Evolutionary conservation across 257 asterid genomes (phyloP).

Genomic region (Cruciata laevipes): DNA sequence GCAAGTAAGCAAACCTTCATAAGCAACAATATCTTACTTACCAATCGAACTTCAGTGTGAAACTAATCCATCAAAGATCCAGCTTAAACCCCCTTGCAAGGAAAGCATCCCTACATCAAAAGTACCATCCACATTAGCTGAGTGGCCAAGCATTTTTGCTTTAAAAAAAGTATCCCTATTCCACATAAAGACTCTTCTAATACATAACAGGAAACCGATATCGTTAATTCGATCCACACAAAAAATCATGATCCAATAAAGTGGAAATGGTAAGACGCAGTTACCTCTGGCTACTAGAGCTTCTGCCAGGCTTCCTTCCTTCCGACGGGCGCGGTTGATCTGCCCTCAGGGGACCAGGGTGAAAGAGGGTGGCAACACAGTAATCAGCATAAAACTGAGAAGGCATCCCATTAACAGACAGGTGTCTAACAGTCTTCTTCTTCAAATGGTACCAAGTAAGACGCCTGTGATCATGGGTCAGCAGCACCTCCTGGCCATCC

Average conservation of each 20-base stretch:
- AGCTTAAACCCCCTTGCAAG: too few relatives aligned
- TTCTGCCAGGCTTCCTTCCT: slow-evolving; percentile 17
- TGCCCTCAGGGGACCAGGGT: slow-evolving; percentile 18
- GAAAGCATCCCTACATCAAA: too few relatives aligned
- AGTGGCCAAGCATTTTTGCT: not conserved
- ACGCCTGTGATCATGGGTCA: slow-evolving; percentile 23
- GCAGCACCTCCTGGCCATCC: slow-evolving; percentile 30
- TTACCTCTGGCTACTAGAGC: slow-evolving; percentile 8
- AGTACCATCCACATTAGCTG: not conserved
- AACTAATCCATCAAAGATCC: too few relatives aligned
- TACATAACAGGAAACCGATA: too few relatives aligned
- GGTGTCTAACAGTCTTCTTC: slow-evolving; percentile 22
- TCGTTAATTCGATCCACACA: not conserved
- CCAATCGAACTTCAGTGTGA: too few relatives aligned
- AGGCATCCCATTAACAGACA: slow-evolving; percentile 36
- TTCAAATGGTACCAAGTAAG: slow-evolving; percentile 35
- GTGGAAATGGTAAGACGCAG: not conserved
- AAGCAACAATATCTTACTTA: too few relatives aligned
- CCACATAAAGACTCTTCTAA: too few relatives aligned
- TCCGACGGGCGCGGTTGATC: not conserved
- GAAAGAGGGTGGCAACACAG: slow-evolving; percentile 44
- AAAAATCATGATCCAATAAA: not conserved
- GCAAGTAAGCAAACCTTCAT: too few relatives aligned
- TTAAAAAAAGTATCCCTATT: too few relatives aligned
- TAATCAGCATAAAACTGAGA: slow-evolving; percentile 34